Conservation (phyloP, 1,284 basidiomycete species). For the Laetiporus sulphureus region DNA sequence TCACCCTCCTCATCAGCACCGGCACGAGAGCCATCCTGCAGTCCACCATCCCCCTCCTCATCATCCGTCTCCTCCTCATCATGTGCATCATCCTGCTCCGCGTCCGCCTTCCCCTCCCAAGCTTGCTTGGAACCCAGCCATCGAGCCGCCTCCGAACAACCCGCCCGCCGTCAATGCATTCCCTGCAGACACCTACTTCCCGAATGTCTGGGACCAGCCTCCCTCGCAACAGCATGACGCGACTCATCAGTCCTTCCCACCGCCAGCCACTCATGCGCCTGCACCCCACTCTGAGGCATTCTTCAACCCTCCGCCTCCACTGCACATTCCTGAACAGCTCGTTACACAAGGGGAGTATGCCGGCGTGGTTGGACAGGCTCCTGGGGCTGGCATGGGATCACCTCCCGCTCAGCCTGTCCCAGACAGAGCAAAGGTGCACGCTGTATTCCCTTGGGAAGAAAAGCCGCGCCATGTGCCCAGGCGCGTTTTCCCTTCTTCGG, state of each 20-base stretch:
- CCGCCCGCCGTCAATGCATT: slow-evolving; percentile 48
- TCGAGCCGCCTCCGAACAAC: slow-evolving; percentile 66
- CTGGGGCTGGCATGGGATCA: slow-evolving; percentile 18
- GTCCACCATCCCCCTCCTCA: slow-evolving; percentile 9
- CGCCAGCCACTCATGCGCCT: slow-evolving; percentile 20
- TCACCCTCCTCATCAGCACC: slow-evolving; percentile 1
- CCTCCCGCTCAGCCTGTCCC: slow-evolving; percentile 42
- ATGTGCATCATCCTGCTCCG: slow-evolving; percentile 19
- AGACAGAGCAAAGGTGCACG: slow-evolving; percentile 65
- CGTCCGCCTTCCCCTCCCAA: slow-evolving; percentile 57
- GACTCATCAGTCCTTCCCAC: slow-evolving; percentile 19
- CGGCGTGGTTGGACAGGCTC: slow-evolving; percentile 45
- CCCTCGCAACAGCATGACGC: slow-evolving; percentile 34
- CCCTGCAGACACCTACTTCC: slow-evolving; percentile 62
- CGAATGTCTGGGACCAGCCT: slow-evolving; percentile 66
- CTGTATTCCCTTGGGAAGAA: slow-evolving; percentile 93
- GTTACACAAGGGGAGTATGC: slow-evolving; percentile 57
- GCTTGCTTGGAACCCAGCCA: slow-evolving; percentile 59
- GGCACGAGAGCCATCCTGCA: slow-evolving; percentile 6
- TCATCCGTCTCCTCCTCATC: slow-evolving; percentile 13
- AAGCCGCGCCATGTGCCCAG: slow-evolving; percentile 55
- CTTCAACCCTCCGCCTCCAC: slow-evolving; percentile 52
- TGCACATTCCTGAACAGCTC: slow-evolving; percentile 54
- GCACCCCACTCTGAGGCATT: slow-evolving; percentile 36
- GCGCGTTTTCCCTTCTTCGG: slow-evolving; percentile 72